Conservation (phyloP, 2,329 filamentous ascomycete genomes). For the Fonsecaea multimorphosa region DNA sequence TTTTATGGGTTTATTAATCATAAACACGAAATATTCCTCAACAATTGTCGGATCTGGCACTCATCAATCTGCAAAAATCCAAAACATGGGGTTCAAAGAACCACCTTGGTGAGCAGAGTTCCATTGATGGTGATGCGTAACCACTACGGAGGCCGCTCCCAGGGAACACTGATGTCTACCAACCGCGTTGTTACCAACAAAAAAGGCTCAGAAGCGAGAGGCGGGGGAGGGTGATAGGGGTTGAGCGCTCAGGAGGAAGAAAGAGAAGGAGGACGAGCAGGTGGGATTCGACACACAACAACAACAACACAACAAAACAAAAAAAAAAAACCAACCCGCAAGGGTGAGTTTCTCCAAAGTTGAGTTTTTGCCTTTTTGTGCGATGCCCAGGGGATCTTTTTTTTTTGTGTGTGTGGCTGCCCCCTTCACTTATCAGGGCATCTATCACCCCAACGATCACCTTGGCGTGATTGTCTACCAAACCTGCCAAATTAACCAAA, state of each 20-base stretch:
- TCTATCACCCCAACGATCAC: neutral
- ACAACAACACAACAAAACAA: neutral
- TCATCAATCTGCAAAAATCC: neutral
- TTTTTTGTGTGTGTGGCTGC: no score
- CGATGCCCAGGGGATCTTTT: no score
- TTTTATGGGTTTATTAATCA: neutral
- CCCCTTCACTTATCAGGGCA: no score
- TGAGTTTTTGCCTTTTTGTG: no score
- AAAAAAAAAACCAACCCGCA: neutral
- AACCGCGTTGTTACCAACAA: neutral
- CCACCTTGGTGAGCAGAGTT: no score
- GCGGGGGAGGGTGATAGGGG: neutral
- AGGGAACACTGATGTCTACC: neutral
- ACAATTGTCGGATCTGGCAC: neutral
- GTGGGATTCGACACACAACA: slow-evolving; percentile 1
- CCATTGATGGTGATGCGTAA: neutral
- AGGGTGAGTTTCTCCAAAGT: no score
- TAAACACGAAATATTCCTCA: neutral
- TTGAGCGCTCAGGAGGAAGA: slow-evolving; percentile 14
- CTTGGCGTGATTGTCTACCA: neutral
- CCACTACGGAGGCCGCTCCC: neutral
- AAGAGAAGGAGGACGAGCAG: slow-evolving; percentile 8
- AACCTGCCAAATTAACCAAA: no score
- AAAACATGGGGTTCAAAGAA: neutral
- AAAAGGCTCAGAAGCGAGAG: neutral